A percentile compares a stretch with the other conserved stretches of the same genome.
phyloP scores from a whole-genome alignment of 805 yeast genomes.

The Lipomyces sp. region DNA sequence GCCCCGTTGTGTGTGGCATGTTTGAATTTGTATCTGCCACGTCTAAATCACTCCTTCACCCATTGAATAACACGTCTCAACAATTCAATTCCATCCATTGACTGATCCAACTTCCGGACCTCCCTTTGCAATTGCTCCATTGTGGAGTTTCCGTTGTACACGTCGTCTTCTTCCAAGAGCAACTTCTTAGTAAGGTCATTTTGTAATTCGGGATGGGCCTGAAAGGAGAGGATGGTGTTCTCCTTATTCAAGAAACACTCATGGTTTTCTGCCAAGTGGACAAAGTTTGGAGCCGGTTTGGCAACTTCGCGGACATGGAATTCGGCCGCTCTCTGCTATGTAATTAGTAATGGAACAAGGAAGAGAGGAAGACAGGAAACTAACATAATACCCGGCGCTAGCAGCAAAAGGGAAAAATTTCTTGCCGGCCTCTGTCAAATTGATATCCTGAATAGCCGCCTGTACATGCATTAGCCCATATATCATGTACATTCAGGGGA shows the following conservation, averaged over 20 bases:
- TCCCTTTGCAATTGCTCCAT: background rate
- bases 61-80: background rate
- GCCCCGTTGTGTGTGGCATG: too few relatives aligned
- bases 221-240: background rate
- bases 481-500: background rate
- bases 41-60: background rate
- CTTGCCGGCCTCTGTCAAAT: background rate
- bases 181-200: background rate
- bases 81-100: background rate
- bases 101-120: slow-evolving; percentile 1
- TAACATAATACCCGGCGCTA: background rate
- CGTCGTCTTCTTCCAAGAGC: background rate
- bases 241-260: background rate
- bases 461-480: background rate
- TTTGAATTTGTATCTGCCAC: too few relatives aligned
- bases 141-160: background rate
- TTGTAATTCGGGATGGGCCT: background rate
- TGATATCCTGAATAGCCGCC: background rate
- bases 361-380: background rate
- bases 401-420: background rate
- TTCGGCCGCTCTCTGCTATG: background rate
- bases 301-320: background rate
- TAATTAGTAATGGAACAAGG: background rate
- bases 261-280: background rate
- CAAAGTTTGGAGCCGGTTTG: background rate